A percentile compares a stretch with the other conserved stretches of the same genome.
Evolutionary conservation across 1,284 basidiomycete species (phyloP).

Genomic region (Cutaneotrichosporon cavernicola): DNA sequence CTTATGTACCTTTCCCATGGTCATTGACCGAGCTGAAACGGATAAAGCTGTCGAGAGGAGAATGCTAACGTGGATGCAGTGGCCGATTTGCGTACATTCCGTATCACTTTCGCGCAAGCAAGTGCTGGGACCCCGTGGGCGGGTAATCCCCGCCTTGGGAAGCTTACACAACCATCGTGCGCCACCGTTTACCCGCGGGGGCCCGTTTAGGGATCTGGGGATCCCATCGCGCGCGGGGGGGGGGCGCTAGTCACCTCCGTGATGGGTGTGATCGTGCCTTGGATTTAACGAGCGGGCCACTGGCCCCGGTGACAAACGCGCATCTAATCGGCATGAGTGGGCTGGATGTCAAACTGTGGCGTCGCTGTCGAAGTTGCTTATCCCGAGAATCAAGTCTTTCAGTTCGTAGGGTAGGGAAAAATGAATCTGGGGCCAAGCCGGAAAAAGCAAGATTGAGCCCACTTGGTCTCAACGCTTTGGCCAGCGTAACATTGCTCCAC

Average conservation of each 20-base stretch:
- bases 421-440: no score
- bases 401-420: no score
- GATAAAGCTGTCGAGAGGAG: neutral
- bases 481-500: no score
- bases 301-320: neutral
- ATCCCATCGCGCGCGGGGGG: neutral
- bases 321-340: neutral
- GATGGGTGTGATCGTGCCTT: neutral
- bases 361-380: neutral
- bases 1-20: neutral
- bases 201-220: neutral
- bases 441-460: no score
- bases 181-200: neutral
- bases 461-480: no score
- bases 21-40: neutral
- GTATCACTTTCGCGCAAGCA: neutral
- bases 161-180: neutral
- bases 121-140: neutral
- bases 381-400: neutral
- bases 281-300: neutral
- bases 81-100: neutral
- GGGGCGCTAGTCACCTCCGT: neutral
- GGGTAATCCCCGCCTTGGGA: neutral
- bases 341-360: neutral
- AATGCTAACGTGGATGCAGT: neutral